Evolutionary conservation across 2,329 filamentous ascomycete genomes (phyloP).

Genomic region (Trichoderma harzianum): DNA sequence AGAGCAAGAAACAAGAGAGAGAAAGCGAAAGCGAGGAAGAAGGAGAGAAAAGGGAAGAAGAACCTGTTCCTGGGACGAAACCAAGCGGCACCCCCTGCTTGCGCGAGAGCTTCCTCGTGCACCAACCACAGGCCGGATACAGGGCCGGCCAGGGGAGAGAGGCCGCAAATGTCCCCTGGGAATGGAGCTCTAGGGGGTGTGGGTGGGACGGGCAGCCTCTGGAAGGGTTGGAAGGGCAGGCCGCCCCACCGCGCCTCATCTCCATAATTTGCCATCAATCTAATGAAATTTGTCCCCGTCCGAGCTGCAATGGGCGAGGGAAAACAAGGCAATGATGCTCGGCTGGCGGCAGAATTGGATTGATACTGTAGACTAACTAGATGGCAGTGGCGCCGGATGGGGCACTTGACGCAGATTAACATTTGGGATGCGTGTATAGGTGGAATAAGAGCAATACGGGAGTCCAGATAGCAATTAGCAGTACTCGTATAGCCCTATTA

Average conservation of each 20-base stretch:
- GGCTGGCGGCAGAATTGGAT: not conserved
- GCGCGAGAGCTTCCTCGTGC: conserved; percentile 7
- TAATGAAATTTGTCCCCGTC: not conserved
- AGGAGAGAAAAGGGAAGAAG: conserved; percentile 26
- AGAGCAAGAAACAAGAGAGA: conserved; percentile 21
- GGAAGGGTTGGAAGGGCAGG: not conserved
- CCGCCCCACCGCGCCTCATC: conserved; percentile 10
- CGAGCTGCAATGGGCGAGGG: not conserved
- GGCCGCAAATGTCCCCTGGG: conserved; percentile 13
- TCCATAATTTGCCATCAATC: conserved; percentile 12
- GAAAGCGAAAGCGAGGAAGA: not conserved
- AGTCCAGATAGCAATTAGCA: not conserved
- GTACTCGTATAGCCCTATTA: not conserved
- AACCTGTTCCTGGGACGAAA: conserved; percentile 18
- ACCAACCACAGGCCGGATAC: conserved; percentile 15
- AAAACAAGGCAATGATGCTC: not conserved
- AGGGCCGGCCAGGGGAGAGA: conserved; percentile 13
- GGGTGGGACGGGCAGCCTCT: conserved; percentile 8
- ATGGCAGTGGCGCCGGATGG: not conserved
- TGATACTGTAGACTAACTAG: not conserved
- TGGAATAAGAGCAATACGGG: too few relatives aligned
- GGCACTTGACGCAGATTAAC: not conserved
- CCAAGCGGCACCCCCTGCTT: conserved; percentile 17
- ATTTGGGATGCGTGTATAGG: not conserved
- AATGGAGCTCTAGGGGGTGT: conserved; percentile 18